phyloP scores from a whole-genome alignment of 2,329 filamentous ascomycete species.

The Aspergillus hiratsukae region DNA sequence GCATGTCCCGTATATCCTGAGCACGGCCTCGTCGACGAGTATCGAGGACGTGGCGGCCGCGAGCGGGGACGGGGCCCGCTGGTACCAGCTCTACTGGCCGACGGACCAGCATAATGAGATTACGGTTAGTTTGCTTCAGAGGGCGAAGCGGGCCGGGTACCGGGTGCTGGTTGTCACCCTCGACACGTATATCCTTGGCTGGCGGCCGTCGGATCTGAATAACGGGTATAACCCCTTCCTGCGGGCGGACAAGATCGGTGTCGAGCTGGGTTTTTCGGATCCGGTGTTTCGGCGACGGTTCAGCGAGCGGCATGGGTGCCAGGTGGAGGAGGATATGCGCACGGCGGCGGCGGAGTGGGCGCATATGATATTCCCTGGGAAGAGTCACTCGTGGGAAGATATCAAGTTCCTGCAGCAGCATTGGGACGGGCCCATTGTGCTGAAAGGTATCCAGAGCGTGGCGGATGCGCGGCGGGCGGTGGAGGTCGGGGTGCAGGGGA shows the following conservation, averaged over 20 bases:
- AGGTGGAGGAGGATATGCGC: conserved; percentile 43
- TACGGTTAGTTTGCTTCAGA: conserved; percentile 56
- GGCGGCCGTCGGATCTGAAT: conserved; percentile 64
- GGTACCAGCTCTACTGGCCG: conserved; percentile 75
- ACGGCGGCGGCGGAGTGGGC: conserved; percentile 50
- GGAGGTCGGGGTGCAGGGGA: conserved; percentile 43
- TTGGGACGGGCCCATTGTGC: conserved; percentile 60
- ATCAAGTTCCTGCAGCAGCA: conserved; percentile 51
- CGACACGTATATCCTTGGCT: conserved; percentile 64
- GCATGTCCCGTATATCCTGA: conserved; percentile 61
- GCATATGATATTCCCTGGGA: conserved; percentile 49
- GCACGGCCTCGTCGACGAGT: conserved; percentile 57
- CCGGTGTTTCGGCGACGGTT: conserved; percentile 59
- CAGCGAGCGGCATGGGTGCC: conserved; percentile 39
- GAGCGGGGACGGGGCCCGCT: conserved; percentile 53
- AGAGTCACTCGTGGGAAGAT: conserved; percentile 56
- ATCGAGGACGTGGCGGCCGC: conserved; percentile 63
- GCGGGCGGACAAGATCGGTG: conserved; percentile 42
- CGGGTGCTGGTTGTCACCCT: conserved; percentile 65
- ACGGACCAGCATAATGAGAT: conserved; percentile 53
- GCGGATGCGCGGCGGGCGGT: conserved; percentile 44
- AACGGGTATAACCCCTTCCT: conserved; percentile 45
- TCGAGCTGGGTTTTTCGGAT: conserved; percentile 60
- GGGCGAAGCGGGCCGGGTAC: conserved; percentile 59
- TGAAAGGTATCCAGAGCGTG: conserved; percentile 52